Base-by-base conservation (phyloP, 129 eudicot species). In the Escallonia herrerae region DNA sequence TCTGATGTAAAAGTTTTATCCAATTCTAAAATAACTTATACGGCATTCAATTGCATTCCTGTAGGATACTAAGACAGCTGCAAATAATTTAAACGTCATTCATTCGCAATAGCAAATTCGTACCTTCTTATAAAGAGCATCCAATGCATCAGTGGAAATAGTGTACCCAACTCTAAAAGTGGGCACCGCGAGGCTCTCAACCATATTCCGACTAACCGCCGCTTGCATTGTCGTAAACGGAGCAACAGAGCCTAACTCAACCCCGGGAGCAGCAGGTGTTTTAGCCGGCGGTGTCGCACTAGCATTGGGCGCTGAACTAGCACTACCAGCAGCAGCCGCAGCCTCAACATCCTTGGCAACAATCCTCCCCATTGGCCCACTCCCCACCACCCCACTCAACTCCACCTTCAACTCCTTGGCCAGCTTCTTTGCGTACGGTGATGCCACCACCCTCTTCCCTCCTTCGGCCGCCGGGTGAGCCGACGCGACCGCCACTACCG, bases 281-380 rank as follows among this genome's bases (percentile, higher is more conserved):
- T 12, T 53, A 8, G 73, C 59, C 37, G 56, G 12, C 5, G 67
- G 50, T 3, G 46, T 46, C 59, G 15, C 54, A 38, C 65, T 60
- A 71, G 33, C 58, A 45, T 48, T 33, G 49, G 75, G 60, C 40
- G 82, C 84, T 43, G 62, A 79, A 70, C 9, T 83, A 38, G 72
- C 81, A 14, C 63, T 80, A 40, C 72, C 76, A 47, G 81, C 82
- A 48, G 72, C 79, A 8, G 64, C 79, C 13, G 97, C 95, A 39
- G 90, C 93, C 75, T 94, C 99, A 15, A 94, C 99, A 76, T 94
- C 99, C 81, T 89, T 89, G 8, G 99, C 99, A 69, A 94, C 97
- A 77, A 89, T 74, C 72, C 99, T 84, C 39, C 99, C 97, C 74
- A 80, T 62, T 2, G 99, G 99, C 39, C 99, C 99, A 66, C 78